Evolutionary conservation across 2,329 filamentous ascomycete species (phyloP).

Genomic region (Chaetomium strumarium): DNA sequence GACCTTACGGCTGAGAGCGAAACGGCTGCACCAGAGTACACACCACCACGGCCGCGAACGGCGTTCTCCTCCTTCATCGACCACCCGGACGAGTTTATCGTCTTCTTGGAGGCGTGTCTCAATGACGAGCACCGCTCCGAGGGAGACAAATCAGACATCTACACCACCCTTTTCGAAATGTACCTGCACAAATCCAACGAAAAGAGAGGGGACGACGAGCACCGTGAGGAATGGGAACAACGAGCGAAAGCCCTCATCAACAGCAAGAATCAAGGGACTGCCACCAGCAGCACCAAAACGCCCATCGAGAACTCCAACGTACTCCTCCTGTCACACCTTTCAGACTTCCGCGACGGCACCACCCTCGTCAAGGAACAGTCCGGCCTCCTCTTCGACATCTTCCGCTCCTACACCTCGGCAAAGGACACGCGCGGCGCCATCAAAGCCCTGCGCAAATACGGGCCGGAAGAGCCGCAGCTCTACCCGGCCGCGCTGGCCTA

Average conservation of each 20-base stretch:
- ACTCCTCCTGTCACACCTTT: slow-evolving; percentile 83
- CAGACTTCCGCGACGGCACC: slow-evolving; percentile 83
- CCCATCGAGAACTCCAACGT: slow-evolving; percentile 95
- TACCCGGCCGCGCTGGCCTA: slow-evolving; percentile 92
- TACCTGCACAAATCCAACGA: slow-evolving; percentile 84
- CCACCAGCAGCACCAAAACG: background rate
- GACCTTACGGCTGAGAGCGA: slow-evolving; percentile 49
- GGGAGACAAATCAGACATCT: slow-evolving; percentile 75
- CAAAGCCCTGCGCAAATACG: slow-evolving; percentile 85
- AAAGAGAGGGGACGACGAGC: slow-evolving; percentile 55
- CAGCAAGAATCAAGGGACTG: slow-evolving; percentile 32
- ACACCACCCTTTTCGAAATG: slow-evolving; percentile 96
- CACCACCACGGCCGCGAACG: slow-evolving; percentile 72
- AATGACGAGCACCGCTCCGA: slow-evolving; percentile 64
- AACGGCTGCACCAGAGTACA: slow-evolving; percentile 54
- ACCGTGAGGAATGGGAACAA: slow-evolving; percentile 76
- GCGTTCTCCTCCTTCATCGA: slow-evolving; percentile 97
- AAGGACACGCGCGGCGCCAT: slow-evolving; percentile 89
- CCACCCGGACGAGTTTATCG: slow-evolving; percentile 84
- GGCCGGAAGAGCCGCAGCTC: slow-evolving; percentile 80
- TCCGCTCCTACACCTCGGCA: slow-evolving; percentile 88
- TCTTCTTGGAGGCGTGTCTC: slow-evolving; percentile 85
- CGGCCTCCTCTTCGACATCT: slow-evolving; percentile 88
- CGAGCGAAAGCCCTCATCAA: slow-evolving; percentile 89
- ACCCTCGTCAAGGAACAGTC: slow-evolving; percentile 91